Base-by-base conservation (phyloP, 352 stramenopile species). In the Phytopythium montanum region DNA sequence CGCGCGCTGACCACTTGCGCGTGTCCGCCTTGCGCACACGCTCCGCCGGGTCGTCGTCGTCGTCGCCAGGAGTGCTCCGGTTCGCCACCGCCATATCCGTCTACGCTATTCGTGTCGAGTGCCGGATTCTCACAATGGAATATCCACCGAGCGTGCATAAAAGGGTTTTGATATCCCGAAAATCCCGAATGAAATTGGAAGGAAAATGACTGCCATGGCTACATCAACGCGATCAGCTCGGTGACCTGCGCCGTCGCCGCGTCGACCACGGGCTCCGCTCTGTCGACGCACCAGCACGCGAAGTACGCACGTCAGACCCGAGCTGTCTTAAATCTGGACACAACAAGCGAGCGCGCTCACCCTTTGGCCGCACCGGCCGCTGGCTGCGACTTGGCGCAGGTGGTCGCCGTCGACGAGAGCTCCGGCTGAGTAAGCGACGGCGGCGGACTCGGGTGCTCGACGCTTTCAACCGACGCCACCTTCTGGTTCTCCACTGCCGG, bases 1-100 rank as follows among this genome's bases (percentile, higher is more conserved):
- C 60, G 25, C 81, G 76, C 36, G 81, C 79, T 28, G 78, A 90
- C 76, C 79, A 89, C 64, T 81, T 84, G 33, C 80, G 81, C 68
- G 75, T 56, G 34, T 48, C 68, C 7, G 73, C 80, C 23, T 60
- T 44, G n/a, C 56, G 42, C 14, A 73, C 61, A 54, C 67, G 64
- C 53, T 73, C 72, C 48, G 64, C 61, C 0, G 44, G 13, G 50
- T 73, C 52, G 29, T 10, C 5, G 31, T n/a, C 13, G 33, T 14
- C 19, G 26, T 18, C 44, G 21, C 26, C n/a, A 7, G 5, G 49
- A 28, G 14, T 29, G 29, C 42, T 31, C 42, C 23, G 21, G 42
- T 19, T n/a, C 44, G 44, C 25, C 44, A 25, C 44, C 44, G 21
- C 21, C 23, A 16, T 33, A 21, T 8, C 7, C 23, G 19, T 9